phyloP scores from a whole-genome alignment of 2,329 filamentous ascomycete species.

The Zymoseptoria tritici region DNA sequence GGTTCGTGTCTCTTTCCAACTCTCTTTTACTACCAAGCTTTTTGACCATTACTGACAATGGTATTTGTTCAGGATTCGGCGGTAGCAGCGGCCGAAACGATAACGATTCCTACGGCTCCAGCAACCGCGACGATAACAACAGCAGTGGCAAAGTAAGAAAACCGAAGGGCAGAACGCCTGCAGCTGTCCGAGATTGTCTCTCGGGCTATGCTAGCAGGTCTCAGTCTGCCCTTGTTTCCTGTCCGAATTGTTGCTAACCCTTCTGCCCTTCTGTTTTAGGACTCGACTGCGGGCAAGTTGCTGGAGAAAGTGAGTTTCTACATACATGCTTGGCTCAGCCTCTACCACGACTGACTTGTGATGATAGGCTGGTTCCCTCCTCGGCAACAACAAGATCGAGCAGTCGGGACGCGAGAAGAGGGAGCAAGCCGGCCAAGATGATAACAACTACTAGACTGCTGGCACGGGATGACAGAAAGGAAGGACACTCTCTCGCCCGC shows the following conservation, averaged over 20 bases:
- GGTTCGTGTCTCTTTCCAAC: background rate
- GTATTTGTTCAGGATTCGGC: background rate
- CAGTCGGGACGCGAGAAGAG: slow-evolving; percentile 47
- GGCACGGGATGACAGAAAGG: background rate
- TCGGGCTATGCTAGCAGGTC: too few species aligned
- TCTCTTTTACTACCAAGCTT: background rate
- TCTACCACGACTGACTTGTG: slow-evolving; percentile 31
- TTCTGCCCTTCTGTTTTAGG: too few species aligned
- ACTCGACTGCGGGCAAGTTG: slow-evolving; percentile 46
- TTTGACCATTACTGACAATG: background rate
- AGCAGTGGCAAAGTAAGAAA: slow-evolving; percentile 9
- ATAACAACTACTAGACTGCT: background rate
- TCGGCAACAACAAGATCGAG: slow-evolving; percentile 43
- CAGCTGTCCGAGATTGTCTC: too few species aligned
- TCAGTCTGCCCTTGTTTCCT: too few species aligned
- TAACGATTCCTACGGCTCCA: slow-evolving; percentile 3
- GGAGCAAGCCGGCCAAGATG: slow-evolving; percentile 25
- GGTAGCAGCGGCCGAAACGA: background rate
- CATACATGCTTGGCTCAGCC: too few species aligned
- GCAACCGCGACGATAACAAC: slow-evolving; percentile 6
- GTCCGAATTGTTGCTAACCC: too few species aligned
- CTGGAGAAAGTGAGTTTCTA: background rate
- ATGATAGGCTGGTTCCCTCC: slow-evolving; percentile 49
- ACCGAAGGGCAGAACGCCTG: too few species aligned
- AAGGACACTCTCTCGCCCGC: background rate